A percentile compares a stretch with the other conserved stretches of the same genome.
Conservation (phyloP, 2,329 filamentous ascomycete species). For the Celoporthe dispersa region DNA sequence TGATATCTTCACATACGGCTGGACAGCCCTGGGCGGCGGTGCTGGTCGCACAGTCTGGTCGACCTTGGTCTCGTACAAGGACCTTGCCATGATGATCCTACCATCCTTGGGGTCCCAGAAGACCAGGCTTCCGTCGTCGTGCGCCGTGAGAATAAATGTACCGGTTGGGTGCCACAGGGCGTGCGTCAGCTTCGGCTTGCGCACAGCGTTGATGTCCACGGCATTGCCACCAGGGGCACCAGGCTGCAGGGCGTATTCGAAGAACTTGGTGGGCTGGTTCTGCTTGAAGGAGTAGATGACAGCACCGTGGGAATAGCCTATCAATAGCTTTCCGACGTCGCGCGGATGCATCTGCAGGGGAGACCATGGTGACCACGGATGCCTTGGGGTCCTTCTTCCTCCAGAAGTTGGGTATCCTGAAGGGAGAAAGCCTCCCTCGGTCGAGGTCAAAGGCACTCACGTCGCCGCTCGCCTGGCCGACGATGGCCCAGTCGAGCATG, state of each 20-base stretch:
- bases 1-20: conserved; percentile 76
- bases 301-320: conserved; percentile 88
- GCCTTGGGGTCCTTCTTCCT: conserved; percentile 70
- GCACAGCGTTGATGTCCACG: conserved; percentile 60
- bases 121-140: conserved; percentile 89
- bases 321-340: conserved; percentile 87
- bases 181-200: conserved; percentile 77
- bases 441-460: conserved; percentile 93
- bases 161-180: conserved; percentile 95
- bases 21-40: conserved; percentile 63
- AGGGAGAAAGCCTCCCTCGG: conserved; percentile 72
- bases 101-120: conserved; percentile 95
- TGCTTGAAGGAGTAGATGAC: conserved; percentile 96
- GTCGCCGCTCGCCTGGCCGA: conserved; percentile 83
- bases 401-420: conserved; percentile 90
- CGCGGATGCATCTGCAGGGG: conserved; percentile 84
- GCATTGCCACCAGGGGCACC: conserved; percentile 86
- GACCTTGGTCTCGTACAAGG: conserved; percentile 73
- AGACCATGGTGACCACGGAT: conserved; percentile 66
- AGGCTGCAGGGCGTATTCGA: conserved; percentile 79
- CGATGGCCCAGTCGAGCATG: conserved; percentile 88
- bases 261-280: conserved; percentile 76
- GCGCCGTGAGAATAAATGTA: conserved; percentile 82
- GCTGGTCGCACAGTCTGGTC: conserved; percentile 64
- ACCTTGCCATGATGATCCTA: conserved; percentile 80